Base-by-base conservation (phyloP, 495 filamentous ascomycete species). In the Tuber melanosporum region DNA sequence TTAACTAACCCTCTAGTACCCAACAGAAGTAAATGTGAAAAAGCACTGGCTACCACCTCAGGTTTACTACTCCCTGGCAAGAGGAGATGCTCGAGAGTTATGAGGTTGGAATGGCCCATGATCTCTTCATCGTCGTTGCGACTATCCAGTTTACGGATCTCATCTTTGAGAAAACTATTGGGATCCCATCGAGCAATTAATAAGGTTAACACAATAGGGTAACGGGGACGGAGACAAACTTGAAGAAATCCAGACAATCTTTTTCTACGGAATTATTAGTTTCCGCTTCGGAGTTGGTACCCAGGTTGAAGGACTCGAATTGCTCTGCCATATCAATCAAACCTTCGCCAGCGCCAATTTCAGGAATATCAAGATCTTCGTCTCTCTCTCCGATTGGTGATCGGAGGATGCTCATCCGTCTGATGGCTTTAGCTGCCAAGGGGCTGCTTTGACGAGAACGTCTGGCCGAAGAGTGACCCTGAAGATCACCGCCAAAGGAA, bases 11-110 rank as follows among this genome's bases (percentile, higher is more conserved):
- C 87, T 83, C 87, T 91, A 12, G 89, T 91, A 6, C 89, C 91
- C 69, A 93, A 87, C 41, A 88, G 85, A 22, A 93, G 87, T 41
- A 88, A 86, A 85, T 93, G 90, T 83, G 90, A 86, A 66, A 93
- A 84, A 0, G 84, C 91, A 74, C 92, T 90, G 19, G 91, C 89
- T 69, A 91, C 91, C 6, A 92, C 89, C 41, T 88, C 81, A 32
- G 83, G 85, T 46, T 85, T 86, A 45, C 89, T 89, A 32, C 86
- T 76, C 14, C 71, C 71, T 8, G 88, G 87, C 19, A 89, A 87
- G 12, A 93, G 84, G 39, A 93, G 80, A 45, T 86, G 81, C 72
- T 88, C 88, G 80, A 93, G 92, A 0, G 84, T 73, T 70, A 90
- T 85, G 26, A 79, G 79, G 39, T 84, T 75, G 2, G 43, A 45